Evolutionary conservation across 208 protist genomes (phyloP).

Genomic region (Acanthamoeba lenticulata): DNA sequence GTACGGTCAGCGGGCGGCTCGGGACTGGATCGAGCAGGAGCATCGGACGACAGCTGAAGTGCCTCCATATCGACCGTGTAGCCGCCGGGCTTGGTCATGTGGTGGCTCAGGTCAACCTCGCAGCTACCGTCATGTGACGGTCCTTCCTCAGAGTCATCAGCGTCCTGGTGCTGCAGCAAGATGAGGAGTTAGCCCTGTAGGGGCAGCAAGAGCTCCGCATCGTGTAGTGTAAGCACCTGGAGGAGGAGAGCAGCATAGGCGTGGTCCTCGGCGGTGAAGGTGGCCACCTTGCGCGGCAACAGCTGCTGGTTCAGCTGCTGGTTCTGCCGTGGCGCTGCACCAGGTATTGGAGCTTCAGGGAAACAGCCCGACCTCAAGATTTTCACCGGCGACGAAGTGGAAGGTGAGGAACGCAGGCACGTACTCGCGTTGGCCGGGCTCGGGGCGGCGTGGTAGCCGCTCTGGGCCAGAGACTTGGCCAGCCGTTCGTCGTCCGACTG

Average conservation of each 20-base stretch:
- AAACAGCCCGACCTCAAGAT: no score
- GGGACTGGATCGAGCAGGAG: no score
- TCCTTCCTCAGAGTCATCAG: background rate
- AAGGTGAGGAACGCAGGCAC: no score
- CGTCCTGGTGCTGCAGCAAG: background rate
- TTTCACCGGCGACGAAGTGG: no score
- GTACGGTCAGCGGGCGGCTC: no score
- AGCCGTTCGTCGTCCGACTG: background rate
- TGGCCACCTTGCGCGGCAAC: background rate
- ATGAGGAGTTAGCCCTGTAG: background rate
- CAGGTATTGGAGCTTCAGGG: no score
- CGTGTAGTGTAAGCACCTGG: no score
- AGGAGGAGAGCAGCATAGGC: background rate
- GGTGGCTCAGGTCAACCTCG: background rate
- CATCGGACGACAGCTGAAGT: no score
- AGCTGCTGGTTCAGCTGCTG: background rate
- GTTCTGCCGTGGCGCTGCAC: background rate
- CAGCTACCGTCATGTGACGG: background rate
- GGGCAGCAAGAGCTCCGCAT: background rate
- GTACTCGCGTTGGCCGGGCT: no score
- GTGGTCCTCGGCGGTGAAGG: background rate
- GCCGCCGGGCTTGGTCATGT: background rate
- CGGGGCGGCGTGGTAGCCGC: constrained; percentile 14
- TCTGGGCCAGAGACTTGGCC: background rate
- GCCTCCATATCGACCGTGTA: background rate